Conservation (phyloP, 148 eudicot genomes). For the Drosera capensis region DNA sequence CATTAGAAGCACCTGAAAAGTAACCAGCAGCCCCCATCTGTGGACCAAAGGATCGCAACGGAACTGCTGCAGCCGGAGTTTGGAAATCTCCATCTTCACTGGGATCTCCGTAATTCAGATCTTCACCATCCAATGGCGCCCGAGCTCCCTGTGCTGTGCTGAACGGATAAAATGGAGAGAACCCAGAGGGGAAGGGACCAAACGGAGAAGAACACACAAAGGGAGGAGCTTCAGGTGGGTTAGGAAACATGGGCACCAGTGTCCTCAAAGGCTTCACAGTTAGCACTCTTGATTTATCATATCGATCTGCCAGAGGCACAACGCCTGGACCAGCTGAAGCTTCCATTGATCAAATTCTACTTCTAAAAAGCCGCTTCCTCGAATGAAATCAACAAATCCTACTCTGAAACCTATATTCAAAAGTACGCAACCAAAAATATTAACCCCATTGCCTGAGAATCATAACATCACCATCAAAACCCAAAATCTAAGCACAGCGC, state of each 20-base stretch:
- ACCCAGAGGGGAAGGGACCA: slow-evolving; percentile 44
- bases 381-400: too few species aligned
- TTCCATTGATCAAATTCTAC: too few species aligned
- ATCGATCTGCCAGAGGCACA: too few species aligned
- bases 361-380: too few species aligned
- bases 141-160: slow-evolving; percentile 7
- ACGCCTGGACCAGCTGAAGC: too few species aligned
- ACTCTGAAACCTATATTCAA: too few species aligned
- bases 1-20: slow-evolving; percentile 30
- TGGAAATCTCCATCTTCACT: slow-evolving; percentile 12
- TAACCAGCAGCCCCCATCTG: slow-evolving; percentile 17
- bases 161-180: slow-evolving; percentile 41
- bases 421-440: too few species aligned
- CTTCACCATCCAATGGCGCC: not conserved
- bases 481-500: too few species aligned
- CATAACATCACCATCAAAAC: too few species aligned
- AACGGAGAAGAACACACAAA: slow-evolving; percentile 38
- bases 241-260: slow-evolving; percentile 44
- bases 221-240: slow-evolving; percentile 42
- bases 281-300: slow-evolving; percentile 51
- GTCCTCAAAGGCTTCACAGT: slow-evolving; percentile 50
- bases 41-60: slow-evolving; percentile 65
- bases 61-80: slow-evolving; percentile 40
- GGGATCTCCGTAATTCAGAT: not conserved
- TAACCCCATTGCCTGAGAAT: too few species aligned